Base-by-base conservation (phyloP, 345 rosid genomes). In the Euclidium syriacum region DNA sequence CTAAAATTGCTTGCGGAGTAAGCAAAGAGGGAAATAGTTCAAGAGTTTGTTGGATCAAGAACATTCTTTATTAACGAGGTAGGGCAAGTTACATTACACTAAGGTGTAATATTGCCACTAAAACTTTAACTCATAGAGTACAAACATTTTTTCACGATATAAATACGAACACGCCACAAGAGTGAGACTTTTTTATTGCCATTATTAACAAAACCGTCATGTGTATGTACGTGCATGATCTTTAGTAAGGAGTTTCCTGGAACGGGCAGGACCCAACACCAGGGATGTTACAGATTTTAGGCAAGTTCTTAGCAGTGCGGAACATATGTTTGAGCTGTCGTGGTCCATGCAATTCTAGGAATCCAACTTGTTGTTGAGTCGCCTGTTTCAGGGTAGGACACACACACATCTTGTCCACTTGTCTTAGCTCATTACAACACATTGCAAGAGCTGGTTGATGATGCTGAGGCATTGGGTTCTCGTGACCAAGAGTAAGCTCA, bases 11-110 rank as follows among this genome's bases (percentile, higher is more conserved):
- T 63, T 63, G 75, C 47, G 59, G 65, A 18, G 10, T 48, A 64
- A 71, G 75, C 70, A 29, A 70, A 55, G 38, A 55, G 39, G 64
- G 65, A 48, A 60, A 48, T 48, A 17, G 65, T 71, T n/a, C n/a
- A n/a, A n/a, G n/a, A n/a, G n/a, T n/a, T n/a, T n/a, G n/a, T n/a
- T n/a, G n/a, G n/a, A n/a, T n/a, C n/a, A 63, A 27, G 10, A 63
- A 38, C 39, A 26, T 7, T 50, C 20, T 50, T 50, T 38, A 50
- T 63, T 38, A 7, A 38, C 11, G 23, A 12, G 16, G 27, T 36
- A 47, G 9, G 47, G 47, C 47, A 62, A 24, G 25, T 62, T 34
- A 35, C 43, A 60, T 46, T 62, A 62, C 56, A 34, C 42, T 12
- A 34, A 23, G 52, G 26, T 47, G 57, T 62, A 48, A 48, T 25